These are phyloP conservation scores for Hyphopichia wangnamkhiaoensis DNA, from an alignment of 1,139 yeast species.

Conservation along the genomic window DNA sequence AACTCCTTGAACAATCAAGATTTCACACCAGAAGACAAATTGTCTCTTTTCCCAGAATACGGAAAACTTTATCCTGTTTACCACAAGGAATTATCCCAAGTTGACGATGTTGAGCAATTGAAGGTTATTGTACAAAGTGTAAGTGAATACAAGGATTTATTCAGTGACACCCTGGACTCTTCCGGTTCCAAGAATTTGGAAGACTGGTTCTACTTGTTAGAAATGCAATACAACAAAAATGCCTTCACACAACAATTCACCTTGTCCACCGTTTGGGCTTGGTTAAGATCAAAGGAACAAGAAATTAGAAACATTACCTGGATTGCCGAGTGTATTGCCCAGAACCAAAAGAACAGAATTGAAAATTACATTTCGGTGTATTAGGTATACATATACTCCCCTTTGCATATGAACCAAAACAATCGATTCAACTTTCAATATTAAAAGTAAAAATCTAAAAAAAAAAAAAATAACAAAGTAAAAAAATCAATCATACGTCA, in stretches of 20 bases:
- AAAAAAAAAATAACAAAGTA: too few relatives aligned
- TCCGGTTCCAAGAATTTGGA: conserved; percentile 66
- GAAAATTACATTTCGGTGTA: conserved; percentile 76
- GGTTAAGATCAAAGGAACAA: conserved; percentile 94
- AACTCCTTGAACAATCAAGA: conserved; percentile 84
- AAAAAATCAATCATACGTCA: too few relatives aligned
- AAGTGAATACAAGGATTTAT: conserved; percentile 72
- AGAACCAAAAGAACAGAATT: conserved; percentile 79
- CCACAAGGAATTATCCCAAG: conserved; percentile 66
- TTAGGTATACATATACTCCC: conserved; percentile 28
- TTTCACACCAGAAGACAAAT: conserved; percentile 68
- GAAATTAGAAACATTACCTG: conserved; percentile 95
- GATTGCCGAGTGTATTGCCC: conserved; percentile 98
- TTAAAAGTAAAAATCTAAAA: too few relatives aligned
- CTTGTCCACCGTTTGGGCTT: conserved; percentile 89
- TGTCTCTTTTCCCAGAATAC: conserved; percentile 69
- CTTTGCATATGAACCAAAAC: too few relatives aligned
- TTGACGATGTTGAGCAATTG: conserved; percentile 86
- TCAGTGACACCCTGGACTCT: conserved; percentile 38
- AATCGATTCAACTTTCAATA: too few relatives aligned
- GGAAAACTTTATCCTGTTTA: conserved; percentile 83
- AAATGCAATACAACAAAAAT: conserved; percentile 87
- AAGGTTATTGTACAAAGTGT: conserved; percentile 71
- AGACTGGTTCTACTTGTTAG: conserved; percentile 89
- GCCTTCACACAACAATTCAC: conserved; percentile 98